Percentiles rank a stretch among this genome's conserved stretches.
Evolutionary conservation across 2,329 filamentous ascomycete genomes (phyloP).

Genomic region (Plenodomus biglobosus): DNA sequence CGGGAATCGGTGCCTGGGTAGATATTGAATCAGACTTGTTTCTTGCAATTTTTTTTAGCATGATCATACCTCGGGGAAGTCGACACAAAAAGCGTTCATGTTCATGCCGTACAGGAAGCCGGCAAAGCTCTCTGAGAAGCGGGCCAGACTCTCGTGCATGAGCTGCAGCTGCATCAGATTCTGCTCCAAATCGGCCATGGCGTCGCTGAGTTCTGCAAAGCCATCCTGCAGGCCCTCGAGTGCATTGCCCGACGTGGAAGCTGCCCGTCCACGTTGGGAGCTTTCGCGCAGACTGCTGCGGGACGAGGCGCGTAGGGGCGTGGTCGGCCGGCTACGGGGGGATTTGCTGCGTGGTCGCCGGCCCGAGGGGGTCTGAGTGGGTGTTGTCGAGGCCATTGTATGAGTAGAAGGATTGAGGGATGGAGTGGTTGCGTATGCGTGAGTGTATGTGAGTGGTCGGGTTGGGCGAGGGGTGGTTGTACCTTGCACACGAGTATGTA

Average conservation of each 20-base stretch:
- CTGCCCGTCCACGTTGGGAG: conserved; percentile 39
- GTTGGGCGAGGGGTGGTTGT: too few relatives aligned
- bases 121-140: conserved; percentile 95
- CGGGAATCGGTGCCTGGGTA: conserved; percentile 71
- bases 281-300: conserved; percentile 77
- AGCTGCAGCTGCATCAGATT: conserved; percentile 97
- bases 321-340: conserved; percentile 74
- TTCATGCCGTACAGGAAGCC: conserved; percentile 95
- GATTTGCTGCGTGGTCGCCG: conserved; percentile 60
- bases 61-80: conserved; percentile 80
- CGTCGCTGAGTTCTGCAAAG: conserved; percentile 90
- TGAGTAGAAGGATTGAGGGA: too few relatives aligned
- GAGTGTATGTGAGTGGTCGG: neutral
- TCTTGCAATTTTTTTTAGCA: neutral
- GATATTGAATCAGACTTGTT: neutral
- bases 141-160: conserved; percentile 90
- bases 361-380: conserved; percentile 26
- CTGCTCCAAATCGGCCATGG: conserved; percentile 91
- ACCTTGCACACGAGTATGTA: too few relatives aligned
- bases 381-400: conserved; percentile 28
- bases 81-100: conserved; percentile 98
- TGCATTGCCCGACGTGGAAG: conserved; percentile 62
- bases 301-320: conserved; percentile 86
- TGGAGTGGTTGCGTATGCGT: too few relatives aligned
- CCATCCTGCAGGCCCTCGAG: conserved; percentile 83